A percentile compares a stretch with the other conserved stretches of the same genome.
These are phyloP conservation scores for Lachnellula cervina DNA, from an alignment of 2,329 filamentous ascomycete genomes.

Conservation along the genomic window DNA sequence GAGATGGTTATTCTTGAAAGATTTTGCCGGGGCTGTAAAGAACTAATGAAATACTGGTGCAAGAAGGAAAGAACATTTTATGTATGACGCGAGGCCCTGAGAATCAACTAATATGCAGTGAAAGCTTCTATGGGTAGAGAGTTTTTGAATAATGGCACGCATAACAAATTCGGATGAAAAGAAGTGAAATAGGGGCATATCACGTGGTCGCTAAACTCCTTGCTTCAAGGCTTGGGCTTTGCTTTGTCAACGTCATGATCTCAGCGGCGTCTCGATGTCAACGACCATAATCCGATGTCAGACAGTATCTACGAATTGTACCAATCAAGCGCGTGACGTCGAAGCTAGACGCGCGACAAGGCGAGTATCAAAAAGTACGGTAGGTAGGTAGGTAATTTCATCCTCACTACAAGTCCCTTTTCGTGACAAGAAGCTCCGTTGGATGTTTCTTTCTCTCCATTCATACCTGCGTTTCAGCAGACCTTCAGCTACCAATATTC, in stretches of 20 bases:
- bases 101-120: too few relatives aligned
- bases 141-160: too few relatives aligned
- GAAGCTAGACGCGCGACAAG: slow-evolving; percentile 5
- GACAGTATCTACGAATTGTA: not conserved
- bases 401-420: not conserved
- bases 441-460: slow-evolving; percentile 9
- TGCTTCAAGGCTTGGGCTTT: not conserved
- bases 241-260: not conserved
- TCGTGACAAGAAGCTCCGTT: not conserved
- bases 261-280: not conserved
- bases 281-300: not conserved
- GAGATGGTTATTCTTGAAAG: slow-evolving; percentile 46
- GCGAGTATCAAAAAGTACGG: not conserved
- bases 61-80: too few relatives aligned
- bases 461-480: slow-evolving; percentile 12
- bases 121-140: too few relatives aligned
- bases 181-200: not conserved
- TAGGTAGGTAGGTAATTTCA: not conserved
- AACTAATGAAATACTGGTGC: too few relatives aligned
- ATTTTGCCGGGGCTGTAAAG: slow-evolving; percentile 41
- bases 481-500: not conserved
- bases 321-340: slow-evolving; percentile 8
- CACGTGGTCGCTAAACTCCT: not conserved
- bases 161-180: too few relatives aligned
- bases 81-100: too few relatives aligned